A percentile compares a stretch with the other conserved stretches of the same genome.
Conservation (phyloP, 2,329 filamentous ascomycete species). For the Aspergillus tamarii region DNA sequence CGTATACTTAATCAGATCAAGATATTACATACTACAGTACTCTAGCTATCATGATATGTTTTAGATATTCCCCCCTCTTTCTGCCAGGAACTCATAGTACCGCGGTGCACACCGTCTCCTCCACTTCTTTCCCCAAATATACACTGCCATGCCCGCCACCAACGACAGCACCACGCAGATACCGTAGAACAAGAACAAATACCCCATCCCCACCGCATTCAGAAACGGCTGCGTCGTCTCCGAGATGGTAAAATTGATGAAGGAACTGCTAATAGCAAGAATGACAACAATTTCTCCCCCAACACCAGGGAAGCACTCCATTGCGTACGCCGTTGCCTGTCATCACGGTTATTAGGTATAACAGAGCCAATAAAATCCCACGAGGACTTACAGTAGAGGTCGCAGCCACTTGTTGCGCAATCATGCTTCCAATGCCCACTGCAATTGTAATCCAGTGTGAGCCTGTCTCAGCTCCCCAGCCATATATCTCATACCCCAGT, state of each 20-base stretch:
- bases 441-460: background rate
- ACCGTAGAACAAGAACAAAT: constrained; percentile 4
- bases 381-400: no score
- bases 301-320: no score
- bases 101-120: background rate
- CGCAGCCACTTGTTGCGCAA: no score
- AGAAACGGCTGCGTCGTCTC: constrained; percentile 6
- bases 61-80: background rate
- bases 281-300: no score
- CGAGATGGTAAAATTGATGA: constrained; percentile 7
- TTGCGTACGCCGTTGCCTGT: no score
- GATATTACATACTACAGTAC: no score
- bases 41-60: background rate
- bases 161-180: constrained; percentile 6
- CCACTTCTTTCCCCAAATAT: constrained; percentile 5
- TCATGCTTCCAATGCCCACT: no score
- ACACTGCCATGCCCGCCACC: constrained; percentile 1
- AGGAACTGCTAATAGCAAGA: background rate
- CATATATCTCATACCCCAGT: constrained; percentile 4
- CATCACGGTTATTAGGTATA: no score
- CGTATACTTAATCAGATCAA: no score
- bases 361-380: no score
- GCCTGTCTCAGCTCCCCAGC: constrained; percentile 2
- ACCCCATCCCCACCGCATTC: background rate
- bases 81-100: constrained; percentile 7